Conservation (phyloP, 192 early-diverging fungal genomes). For the Backusella liffmaniae region DNA sequence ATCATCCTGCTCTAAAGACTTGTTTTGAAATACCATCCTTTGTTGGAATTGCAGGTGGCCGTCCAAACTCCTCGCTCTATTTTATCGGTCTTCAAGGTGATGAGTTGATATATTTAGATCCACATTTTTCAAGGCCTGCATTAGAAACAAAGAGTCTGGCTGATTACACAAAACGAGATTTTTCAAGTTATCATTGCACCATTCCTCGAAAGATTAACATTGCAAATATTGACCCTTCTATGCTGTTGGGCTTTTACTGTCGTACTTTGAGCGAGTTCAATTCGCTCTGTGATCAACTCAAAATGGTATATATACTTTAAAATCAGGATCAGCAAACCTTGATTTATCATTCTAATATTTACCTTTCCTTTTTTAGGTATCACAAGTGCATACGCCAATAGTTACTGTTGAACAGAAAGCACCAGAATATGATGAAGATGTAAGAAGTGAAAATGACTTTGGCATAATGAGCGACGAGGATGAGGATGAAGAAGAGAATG, state of each 20-base stretch:
- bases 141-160: conserved; percentile 49
- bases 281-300: conserved; percentile 51
- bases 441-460: conserved; percentile 42
- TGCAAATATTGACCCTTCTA: conserved; percentile 84
- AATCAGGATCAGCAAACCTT: neutral
- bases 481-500: neutral
- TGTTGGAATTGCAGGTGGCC: conserved; percentile 92
- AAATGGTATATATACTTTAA: conserved; percentile 31
- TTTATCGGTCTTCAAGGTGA: conserved; percentile 85
- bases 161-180: conserved; percentile 56
- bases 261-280: conserved; percentile 58
- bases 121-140: conserved; percentile 80
- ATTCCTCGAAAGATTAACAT: conserved; percentile 73
- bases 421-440: conserved; percentile 64
- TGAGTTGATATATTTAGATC: conserved; percentile 89
- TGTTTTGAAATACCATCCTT: conserved; percentile 78
- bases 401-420: conserved; percentile 65
- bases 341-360: conserved; percentile 12
- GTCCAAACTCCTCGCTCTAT: conserved; percentile 93
- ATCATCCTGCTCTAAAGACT: conserved; percentile 69
- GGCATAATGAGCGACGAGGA: conserved; percentile 39
- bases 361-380: conserved; percentile 35
- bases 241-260: conserved; percentile 91
- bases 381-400: conserved; percentile 44
- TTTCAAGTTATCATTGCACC: conserved; percentile 82